Evolutionary conservation across 2,329 filamentous ascomycete species (phyloP).

Genomic region (Cadophora malorum): DNA sequence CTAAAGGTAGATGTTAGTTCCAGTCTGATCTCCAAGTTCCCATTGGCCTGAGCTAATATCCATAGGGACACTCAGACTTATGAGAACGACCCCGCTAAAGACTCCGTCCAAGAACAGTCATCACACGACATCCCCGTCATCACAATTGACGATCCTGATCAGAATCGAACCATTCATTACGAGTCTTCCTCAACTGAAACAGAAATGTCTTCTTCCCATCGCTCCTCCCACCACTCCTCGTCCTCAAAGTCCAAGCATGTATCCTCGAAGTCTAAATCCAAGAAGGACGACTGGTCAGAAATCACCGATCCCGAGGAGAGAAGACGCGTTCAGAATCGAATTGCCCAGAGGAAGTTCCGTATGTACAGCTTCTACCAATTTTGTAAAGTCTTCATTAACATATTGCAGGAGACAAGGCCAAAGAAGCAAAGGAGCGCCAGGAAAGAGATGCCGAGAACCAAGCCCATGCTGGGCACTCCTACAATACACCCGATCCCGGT

Average conservation of each 20-base stretch:
- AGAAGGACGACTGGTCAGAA: constrained; percentile 69
- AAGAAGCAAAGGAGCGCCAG: constrained; percentile 69
- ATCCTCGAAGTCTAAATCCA: constrained; percentile 50
- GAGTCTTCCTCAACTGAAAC: constrained; percentile 38
- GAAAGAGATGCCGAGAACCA: constrained; percentile 69
- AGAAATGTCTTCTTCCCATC: constrained; percentile 43
- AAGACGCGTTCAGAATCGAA: constrained; percentile 76
- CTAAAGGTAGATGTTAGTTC: constrained; percentile 40
- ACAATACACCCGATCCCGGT: constrained; percentile 63
- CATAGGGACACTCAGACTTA: constrained; percentile 36
- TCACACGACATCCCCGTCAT: constrained; percentile 34
- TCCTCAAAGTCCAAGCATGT: constrained; percentile 38
- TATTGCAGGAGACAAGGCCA: constrained; percentile 68
- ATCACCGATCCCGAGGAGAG: constrained; percentile 74
- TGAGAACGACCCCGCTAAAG: constrained; percentile 33
- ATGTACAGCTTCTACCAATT: constrained; percentile 46
- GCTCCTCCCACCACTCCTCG: constrained; percentile 38
- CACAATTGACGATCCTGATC: constrained; percentile 39
- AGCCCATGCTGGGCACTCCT: constrained; percentile 67
- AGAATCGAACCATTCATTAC: constrained; percentile 32
- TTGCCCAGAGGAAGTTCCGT: constrained; percentile 80
- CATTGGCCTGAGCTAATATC: constrained; percentile 27
- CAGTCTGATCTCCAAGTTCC: background rate
- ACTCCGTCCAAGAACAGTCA: constrained; percentile 27
- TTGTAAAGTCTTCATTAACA: constrained; percentile 19